These are phyloP conservation scores for Nemania sp. DNA, from an alignment of 2,329 filamentous ascomycete genomes.

Conservation along the genomic window DNA sequence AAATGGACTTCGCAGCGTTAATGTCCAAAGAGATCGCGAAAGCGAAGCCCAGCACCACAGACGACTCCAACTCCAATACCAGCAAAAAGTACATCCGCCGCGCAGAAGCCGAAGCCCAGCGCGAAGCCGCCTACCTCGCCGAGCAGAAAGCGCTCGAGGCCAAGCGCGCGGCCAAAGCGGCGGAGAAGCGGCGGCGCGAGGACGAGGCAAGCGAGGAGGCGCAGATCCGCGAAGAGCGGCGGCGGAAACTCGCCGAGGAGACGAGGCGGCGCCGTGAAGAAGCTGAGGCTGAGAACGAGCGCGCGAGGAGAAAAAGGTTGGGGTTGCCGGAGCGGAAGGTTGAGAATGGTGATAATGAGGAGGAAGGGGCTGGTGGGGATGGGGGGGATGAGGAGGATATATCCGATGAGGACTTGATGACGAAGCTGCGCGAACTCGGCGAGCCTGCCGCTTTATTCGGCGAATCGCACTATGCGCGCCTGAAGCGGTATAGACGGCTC, in stretches of 20 bases:
- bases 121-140: conserved; percentile 76
- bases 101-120: conserved; percentile 81
- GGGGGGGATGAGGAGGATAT: conserved; percentile 61
- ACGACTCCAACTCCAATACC: conserved; percentile 14
- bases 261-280: conserved; percentile 70
- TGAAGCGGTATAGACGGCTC: conserved; percentile 72
- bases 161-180: conserved; percentile 69
- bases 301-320: conserved; percentile 70
- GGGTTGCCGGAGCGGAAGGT: conserved; percentile 70
- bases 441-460: conserved; percentile 80
- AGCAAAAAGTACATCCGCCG: conserved; percentile 81
- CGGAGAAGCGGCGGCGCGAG: conserved; percentile 84
- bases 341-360: conserved; percentile 50
- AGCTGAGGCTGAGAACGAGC: conserved; percentile 73
- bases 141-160: conserved; percentile 77
- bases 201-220: conserved; percentile 78
- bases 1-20: conserved; percentile 92
- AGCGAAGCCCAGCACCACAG: conserved; percentile 53
- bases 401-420: conserved; percentile 68
- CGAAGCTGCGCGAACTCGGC: conserved; percentile 69
- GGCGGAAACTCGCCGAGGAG: conserved; percentile 78
- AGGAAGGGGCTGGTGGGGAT: conserved; percentile 47
- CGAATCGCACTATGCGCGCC: conserved; percentile 70
- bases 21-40: conserved; percentile 94
- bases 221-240: conserved; percentile 77